Evolutionary conservation across 1,284 basidiomycete species (phyloP).

Genomic region (Pterula multifida): DNA sequence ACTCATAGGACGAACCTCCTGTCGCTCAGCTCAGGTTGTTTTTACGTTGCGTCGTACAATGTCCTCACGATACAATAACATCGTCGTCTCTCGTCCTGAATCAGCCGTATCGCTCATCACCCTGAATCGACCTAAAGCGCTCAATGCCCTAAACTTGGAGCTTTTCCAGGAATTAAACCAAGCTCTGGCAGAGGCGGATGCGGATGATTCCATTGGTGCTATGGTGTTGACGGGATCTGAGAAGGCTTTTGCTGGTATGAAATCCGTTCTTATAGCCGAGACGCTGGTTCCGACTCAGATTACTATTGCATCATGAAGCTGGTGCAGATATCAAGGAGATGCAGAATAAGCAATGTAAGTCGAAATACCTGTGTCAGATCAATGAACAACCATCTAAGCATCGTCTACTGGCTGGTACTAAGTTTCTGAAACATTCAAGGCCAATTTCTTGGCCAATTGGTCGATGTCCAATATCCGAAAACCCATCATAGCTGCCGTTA

Average conservation of each 20-base stretch:
- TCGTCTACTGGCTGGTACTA: conserved; percentile 5
- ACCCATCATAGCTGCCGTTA: conserved; percentile 93
- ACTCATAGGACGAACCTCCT: not conserved
- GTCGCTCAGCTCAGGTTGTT: not conserved
- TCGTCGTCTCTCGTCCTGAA: conserved; percentile 65
- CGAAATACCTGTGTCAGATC: no score
- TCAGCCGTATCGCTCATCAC: conserved; percentile 80
- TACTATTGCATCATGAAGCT: conserved; percentile 27
- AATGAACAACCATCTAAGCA: not conserved
- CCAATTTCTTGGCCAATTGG: conserved; percentile 89
- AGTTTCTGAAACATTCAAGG: conserved; percentile 83
- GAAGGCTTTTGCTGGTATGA: conserved; percentile 81
- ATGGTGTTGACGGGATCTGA: conserved; percentile 92
- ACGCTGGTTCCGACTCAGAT: conserved; percentile 1
- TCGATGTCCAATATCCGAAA: conserved; percentile 71
- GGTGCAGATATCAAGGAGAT: conserved; percentile 92
- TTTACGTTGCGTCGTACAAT: not conserved
- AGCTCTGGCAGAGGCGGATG: conserved; percentile 63
- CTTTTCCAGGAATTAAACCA: conserved; percentile 72
- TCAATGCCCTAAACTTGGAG: conserved; percentile 84
- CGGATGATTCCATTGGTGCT: conserved; percentile 64
- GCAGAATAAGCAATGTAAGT: conserved; percentile 80
- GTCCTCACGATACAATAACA: conserved; percentile 42
- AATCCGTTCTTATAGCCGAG: not conserved
- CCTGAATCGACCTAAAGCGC: conserved; percentile 90